Base-by-base conservation (phyloP, 371 early-diverging fungal genomes). In the Batkoa obscura region DNA sequence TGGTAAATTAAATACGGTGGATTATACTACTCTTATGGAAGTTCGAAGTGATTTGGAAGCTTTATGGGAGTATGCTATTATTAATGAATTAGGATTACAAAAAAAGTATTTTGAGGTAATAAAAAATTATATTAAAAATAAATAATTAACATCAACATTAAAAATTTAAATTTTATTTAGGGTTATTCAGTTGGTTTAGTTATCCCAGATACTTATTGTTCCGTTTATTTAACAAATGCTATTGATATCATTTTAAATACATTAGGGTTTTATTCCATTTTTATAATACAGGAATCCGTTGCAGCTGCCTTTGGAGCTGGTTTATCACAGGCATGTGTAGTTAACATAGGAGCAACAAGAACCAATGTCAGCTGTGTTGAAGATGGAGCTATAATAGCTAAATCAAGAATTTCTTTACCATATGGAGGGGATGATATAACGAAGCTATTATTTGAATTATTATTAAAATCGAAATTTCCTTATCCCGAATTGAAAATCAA, bases 371-470 rank as follows among this genome's bases (percentile, higher is more conserved):
- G 80, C 0, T 89, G 89, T 60, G 79, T 92, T 13, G 93, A 92
- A 57, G 86, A 89, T 42, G 93, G 93, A 13, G 72, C 80, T 15
- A 80, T 81, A 58, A 66, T 83, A 13, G 72, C 76, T 5, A 79
- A 84, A 50, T 83, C 86, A 5, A 59, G 73, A 48, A 64, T 75
- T 5, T 56, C 55, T 12, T 57, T 78, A 13, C 73, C 76, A 39
- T 81, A 83, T 53, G 92, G 90, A 23, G 88, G 88, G 8, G 90
- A 91, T 58, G 90, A 90, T 56, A 78, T 91, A 6, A 85, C 90
- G 2, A 66, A 72, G 9, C 79, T 82, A 30, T 74, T 91, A 48
- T 64, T 75, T 35, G 73, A 73, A 0, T 64, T 90, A 49, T 67
- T 91, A 12, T 62, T 63, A 51, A 66, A 71, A 33, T 80, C 75